Evolutionary conservation across 352 stramenopile species (phyloP).

Genomic region (Phytophthora vignae): DNA sequence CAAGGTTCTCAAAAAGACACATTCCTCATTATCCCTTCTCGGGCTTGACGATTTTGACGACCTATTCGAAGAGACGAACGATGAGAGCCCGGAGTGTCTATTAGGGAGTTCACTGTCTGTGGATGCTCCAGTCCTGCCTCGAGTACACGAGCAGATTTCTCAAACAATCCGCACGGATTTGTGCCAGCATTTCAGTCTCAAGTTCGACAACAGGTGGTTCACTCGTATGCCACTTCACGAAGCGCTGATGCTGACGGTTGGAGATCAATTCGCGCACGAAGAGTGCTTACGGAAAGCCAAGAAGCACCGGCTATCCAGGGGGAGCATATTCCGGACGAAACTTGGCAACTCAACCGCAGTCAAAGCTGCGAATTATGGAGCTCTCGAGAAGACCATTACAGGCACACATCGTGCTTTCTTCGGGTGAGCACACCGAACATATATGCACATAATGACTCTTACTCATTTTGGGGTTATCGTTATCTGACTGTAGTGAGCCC

Average conservation of each 20-base stretch:
- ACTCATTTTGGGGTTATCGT: neutral
- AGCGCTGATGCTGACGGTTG: slow-evolving; percentile 29
- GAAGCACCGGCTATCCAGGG: slow-evolving; percentile 15
- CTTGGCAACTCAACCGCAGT: slow-evolving; percentile 3
- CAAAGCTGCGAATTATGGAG: slow-evolving; percentile 22
- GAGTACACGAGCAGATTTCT: slow-evolving; percentile 59
- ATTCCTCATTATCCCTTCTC: slow-evolving; percentile 37
- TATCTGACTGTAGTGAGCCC: slow-evolving; percentile 22
- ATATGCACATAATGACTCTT: neutral
- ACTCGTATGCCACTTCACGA: slow-evolving; percentile 43
- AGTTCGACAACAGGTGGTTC: slow-evolving; percentile 48
- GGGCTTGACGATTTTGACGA: slow-evolving; percentile 46
- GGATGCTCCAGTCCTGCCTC: slow-evolving; percentile 30
- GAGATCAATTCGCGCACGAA: slow-evolving; percentile 33
- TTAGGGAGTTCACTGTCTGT: slow-evolving; percentile 25
- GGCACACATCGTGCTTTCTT: slow-evolving; percentile 29
- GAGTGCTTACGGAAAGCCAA: slow-evolving; percentile 38
- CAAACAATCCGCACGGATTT: slow-evolving; percentile 61
- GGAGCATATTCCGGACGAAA: slow-evolving; percentile 23
- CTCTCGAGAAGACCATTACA: slow-evolving; percentile 30
- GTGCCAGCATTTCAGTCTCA: slow-evolving; percentile 68
- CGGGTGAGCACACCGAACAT: slow-evolving; percentile 19
- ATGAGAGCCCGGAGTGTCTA: slow-evolving; percentile 28
- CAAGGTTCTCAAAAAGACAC: slow-evolving; percentile 41
- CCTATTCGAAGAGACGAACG: slow-evolving; percentile 40